These are phyloP conservation scores for Steccherinum ochraceum DNA, from an alignment of 768 basidiomycete species.

Conservation along the genomic window DNA sequence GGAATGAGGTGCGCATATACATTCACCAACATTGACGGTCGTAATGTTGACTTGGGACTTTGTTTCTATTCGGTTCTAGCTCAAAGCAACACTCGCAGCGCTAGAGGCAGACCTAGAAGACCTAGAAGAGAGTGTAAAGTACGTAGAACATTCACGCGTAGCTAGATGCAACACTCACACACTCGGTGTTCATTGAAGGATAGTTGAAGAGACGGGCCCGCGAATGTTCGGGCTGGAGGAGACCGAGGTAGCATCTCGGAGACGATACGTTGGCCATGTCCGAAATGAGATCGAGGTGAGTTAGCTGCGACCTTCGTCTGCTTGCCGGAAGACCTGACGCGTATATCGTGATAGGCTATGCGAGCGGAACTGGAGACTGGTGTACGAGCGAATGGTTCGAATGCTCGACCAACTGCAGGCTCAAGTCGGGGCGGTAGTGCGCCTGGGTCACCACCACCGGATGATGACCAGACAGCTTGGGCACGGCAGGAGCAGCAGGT, in stretches of 20 bases:
- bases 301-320: constrained; percentile 8
- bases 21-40: too few relatives aligned
- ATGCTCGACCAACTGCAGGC: constrained; percentile 17
- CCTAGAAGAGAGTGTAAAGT: constrained; percentile 92
- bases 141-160: constrained; percentile 20
- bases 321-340: constrained; percentile 2
- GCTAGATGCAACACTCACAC: neutral
- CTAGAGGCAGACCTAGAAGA: constrained; percentile 88
- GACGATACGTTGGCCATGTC: constrained; percentile 71
- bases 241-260: constrained; percentile 65
- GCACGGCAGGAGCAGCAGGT: constrained; percentile 84
- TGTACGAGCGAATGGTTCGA: constrained; percentile 13
- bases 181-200: constrained; percentile 36
- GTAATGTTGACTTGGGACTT: too few relatives aligned
- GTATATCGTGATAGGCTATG: constrained; percentile 54
- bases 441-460: constrained; percentile 24
- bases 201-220: constrained; percentile 82
- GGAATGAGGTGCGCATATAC: constrained; percentile 58
- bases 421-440: constrained; percentile 8
- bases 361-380: constrained; percentile 48
- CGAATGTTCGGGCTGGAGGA: constrained; percentile 80
- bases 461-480: constrained; percentile 74
- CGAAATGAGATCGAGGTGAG: constrained; percentile 75
- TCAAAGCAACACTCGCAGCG: constrained; percentile 69
- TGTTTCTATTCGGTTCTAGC: constrained; percentile 22